Conservation (phyloP, 2,329 filamentous ascomycete genomes). For the Fusarium burgessii region DNA sequence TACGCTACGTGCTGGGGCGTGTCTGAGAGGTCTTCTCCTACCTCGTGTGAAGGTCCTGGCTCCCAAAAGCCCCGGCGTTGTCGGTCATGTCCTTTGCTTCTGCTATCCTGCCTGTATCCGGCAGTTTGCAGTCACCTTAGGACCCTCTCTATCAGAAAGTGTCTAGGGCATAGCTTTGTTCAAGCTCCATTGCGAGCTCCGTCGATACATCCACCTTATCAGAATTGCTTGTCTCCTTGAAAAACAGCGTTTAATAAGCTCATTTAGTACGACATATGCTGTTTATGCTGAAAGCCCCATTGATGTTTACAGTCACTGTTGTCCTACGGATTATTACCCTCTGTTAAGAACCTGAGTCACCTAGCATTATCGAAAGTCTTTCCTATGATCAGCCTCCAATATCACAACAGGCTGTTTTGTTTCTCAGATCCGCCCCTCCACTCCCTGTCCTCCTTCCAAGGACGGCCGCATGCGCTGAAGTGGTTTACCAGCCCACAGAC, state of each 20-base stretch:
- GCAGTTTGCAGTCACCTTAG: constrained; percentile 45
- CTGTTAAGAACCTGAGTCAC: constrained; percentile 35
- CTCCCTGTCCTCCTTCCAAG: constrained; percentile 61
- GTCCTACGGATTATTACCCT: constrained; percentile 35
- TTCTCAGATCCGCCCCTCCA: constrained; percentile 47
- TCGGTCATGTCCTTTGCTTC: constrained; percentile 37
- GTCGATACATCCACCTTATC: constrained; percentile 43
- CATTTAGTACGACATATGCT: constrained; percentile 31
- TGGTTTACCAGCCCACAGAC: constrained; percentile 45
- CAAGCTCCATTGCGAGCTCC: constrained; percentile 41
- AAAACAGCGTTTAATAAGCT: constrained; percentile 38
- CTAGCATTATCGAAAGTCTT: constrained; percentile 37
- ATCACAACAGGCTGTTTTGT: constrained; percentile 44
- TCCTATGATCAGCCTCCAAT: constrained; percentile 41
- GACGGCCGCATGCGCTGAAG: constrained; percentile 59
- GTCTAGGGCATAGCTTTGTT: constrained; percentile 46
- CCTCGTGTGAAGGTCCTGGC: constrained; percentile 43
- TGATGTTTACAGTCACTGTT: constrained; percentile 12
- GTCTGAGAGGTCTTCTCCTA: constrained; percentile 45
- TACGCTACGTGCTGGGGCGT: constrained; percentile 43
- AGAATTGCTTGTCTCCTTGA: constrained; percentile 34
- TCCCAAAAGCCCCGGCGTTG: constrained; percentile 31
- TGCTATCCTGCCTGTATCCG: constrained; percentile 42
- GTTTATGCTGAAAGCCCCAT: constrained; percentile 19
- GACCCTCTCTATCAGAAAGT: constrained; percentile 40